These are phyloP conservation scores for Neostapfia colusana DNA, from an alignment of 176 grass and related monocot species.

Conservation along the genomic window DNA sequence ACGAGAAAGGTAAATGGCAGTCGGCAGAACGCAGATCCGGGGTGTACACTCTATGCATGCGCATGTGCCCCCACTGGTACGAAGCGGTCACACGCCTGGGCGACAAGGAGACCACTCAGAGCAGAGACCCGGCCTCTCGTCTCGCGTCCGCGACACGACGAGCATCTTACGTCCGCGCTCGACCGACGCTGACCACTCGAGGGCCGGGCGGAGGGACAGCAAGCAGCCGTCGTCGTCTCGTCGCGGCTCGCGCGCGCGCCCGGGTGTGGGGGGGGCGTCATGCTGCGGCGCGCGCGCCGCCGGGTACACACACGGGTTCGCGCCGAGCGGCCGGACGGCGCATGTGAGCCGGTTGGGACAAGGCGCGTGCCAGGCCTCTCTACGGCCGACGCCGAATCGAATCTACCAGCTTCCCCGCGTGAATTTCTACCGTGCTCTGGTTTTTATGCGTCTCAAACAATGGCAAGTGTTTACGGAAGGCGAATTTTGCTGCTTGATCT, in stretches of 20 bases:
- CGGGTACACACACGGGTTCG: background rate
- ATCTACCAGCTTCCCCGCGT: background rate
- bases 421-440: background rate
- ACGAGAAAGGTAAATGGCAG: background rate
- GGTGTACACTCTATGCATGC: conserved; percentile 5
- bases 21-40: background rate
- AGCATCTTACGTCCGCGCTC: background rate
- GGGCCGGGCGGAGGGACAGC: background rate
- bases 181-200: background rate
- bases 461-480: background rate
- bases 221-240: background rate
- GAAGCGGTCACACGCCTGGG: conserved; percentile 21
- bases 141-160: conserved; percentile 26
- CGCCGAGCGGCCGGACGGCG: background rate
- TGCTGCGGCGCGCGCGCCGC: background rate
- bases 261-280: background rate
- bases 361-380: background rate
- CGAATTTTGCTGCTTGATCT: background rate
- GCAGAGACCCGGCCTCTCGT: background rate
- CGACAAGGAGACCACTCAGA: conserved; percentile 29
- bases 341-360: background rate
- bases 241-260: background rate
- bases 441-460: background rate
- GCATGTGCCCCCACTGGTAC: conserved; percentile 17
- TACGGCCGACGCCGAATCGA: background rate